Percentiles rank a stretch among this genome's conserved stretches.
Conservation (phyloP, 805 yeast species). For the Ogataea naganishii region DNA sequence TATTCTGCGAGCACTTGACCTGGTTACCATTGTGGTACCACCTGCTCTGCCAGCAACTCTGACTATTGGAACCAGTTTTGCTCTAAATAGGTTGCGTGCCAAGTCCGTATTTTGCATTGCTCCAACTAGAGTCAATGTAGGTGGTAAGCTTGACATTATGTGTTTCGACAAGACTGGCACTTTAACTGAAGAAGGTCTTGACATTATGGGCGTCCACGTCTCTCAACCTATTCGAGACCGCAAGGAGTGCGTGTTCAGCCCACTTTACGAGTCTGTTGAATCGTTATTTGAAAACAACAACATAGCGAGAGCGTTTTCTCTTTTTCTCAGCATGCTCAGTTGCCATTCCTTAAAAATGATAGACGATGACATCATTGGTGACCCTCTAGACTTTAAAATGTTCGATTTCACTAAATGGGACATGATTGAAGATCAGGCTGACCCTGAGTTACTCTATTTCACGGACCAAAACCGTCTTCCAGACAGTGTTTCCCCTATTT, state of each 20-base stretch:
- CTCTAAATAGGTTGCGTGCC: conserved; percentile 64
- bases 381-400: conserved; percentile 90
- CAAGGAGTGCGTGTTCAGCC: conserved; percentile 19
- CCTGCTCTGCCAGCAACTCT: conserved; percentile 98
- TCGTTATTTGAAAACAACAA: conserved; percentile 9
- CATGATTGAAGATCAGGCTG: conserved; percentile 56
- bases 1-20: conserved; percentile 82
- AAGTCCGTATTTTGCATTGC: conserved; percentile 79
- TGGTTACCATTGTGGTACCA: conserved; percentile 94
- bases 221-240: conserved; percentile 23
- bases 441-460: conserved; percentile 18
- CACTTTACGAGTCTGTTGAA: conserved; percentile 9
- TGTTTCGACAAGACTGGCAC: conserved; percentile 98
- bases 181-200: conserved; percentile 92
- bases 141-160: conserved; percentile 83
- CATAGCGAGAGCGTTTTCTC: conserved; percentile 16
- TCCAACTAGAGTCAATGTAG: conserved; percentile 92
- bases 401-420: conserved; percentile 81
- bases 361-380: conserved; percentile 80
- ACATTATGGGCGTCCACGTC: conserved; percentile 53
- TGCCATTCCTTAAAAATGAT: conserved; percentile 84
- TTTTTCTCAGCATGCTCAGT: conserved; percentile 46
- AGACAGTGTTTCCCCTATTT: conserved; percentile 33
- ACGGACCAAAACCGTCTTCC: conserved; percentile 25
- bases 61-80: conserved; percentile 94